Percentiles rank a stretch among this genome's conserved stretches.
Evolutionary conservation across 2,329 filamentous ascomycete genomes (phyloP).

Genomic region (Stenocarpella maydis): DNA sequence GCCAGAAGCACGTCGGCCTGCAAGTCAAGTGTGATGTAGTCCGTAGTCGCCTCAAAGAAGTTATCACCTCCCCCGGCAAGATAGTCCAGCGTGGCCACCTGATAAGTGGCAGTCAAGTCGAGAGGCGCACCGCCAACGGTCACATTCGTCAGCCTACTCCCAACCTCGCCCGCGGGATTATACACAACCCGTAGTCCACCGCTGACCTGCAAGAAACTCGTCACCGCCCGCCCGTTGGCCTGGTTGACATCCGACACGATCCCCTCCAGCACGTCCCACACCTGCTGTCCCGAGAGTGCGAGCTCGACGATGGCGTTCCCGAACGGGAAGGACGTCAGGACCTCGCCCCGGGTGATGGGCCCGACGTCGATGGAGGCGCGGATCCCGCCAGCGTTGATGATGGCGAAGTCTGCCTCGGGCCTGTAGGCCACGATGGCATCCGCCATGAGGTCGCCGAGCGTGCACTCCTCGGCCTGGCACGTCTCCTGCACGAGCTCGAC

Average conservation of each 20-base stretch:
- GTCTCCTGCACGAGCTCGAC: constrained; percentile 66
- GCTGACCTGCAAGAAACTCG: constrained; percentile 69
- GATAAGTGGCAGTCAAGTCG: constrained; percentile 56
- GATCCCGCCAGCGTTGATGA: constrained; percentile 71
- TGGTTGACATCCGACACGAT: constrained; percentile 63
- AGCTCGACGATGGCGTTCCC: constrained; percentile 71
- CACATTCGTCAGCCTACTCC: constrained; percentile 61
- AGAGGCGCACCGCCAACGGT: constrained; percentile 58
- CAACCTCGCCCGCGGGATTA: constrained; percentile 58
- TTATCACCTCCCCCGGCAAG: constrained; percentile 70
- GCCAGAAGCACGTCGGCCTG: constrained; percentile 58
- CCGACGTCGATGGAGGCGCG: constrained; percentile 69
- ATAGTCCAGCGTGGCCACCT: constrained; percentile 69
- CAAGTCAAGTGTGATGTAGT: constrained; percentile 55
- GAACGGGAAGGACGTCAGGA: constrained; percentile 72
- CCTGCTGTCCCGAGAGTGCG: constrained; percentile 57
- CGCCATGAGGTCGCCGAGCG: constrained; percentile 62
- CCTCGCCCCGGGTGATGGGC: constrained; percentile 68
- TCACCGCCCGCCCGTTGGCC: constrained; percentile 60
- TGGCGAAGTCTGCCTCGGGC: constrained; percentile 59
- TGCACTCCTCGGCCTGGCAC: constrained; percentile 67
- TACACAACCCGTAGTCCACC: constrained; percentile 64
- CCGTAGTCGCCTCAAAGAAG: constrained; percentile 50
- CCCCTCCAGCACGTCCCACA: constrained; percentile 68
- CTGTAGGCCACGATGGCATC: constrained; percentile 71